These are phyloP conservation scores for Pichia ethanolica DNA, from an alignment of 805 yeast species.

Conservation along the genomic window DNA sequence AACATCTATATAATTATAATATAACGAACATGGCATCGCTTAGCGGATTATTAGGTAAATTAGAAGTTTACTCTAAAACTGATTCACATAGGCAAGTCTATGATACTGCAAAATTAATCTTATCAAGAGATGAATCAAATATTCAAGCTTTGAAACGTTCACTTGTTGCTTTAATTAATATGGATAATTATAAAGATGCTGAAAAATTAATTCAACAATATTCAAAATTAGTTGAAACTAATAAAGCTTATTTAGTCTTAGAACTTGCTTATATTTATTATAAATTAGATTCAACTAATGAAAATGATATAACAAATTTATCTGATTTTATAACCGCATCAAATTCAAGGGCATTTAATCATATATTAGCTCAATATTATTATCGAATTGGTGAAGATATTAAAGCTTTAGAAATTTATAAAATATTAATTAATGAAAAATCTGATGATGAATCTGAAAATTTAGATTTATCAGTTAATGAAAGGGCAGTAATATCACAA, in stretches of 20 bases:
- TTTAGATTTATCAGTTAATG: conserved; percentile 53
- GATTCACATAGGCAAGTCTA: conserved; percentile 31
- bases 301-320: conserved; percentile 9
- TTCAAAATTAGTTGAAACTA: background rate
- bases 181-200: conserved; percentile 50
- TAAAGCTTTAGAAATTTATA: conserved; percentile 41
- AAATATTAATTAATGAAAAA: conserved; percentile 13
- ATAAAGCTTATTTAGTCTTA: conserved; percentile 26
- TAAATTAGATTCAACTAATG: conserved; percentile 34
- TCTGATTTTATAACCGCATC: background rate
- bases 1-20: background rate
- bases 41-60: conserved; percentile 26
- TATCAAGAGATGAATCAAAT: conserved; percentile 24
- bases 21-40: conserved; percentile 7
- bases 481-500: conserved; percentile 60
- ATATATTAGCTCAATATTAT: conserved; percentile 45
- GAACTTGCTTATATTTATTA: conserved; percentile 57
- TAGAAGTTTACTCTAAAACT: conserved; percentile 29
- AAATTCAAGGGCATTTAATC: conserved; percentile 34
- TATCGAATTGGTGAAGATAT: conserved; percentile 41
- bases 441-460: conserved; percentile 31
- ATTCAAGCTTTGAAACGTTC: conserved; percentile 32
- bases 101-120: conserved; percentile 23
- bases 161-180: conserved; percentile 51
- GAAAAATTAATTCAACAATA: conserved; percentile 18